Evolutionary conservation across 495 filamentous ascomycete genomes (phyloP).

Genomic region (Xylona heveae): DNA sequence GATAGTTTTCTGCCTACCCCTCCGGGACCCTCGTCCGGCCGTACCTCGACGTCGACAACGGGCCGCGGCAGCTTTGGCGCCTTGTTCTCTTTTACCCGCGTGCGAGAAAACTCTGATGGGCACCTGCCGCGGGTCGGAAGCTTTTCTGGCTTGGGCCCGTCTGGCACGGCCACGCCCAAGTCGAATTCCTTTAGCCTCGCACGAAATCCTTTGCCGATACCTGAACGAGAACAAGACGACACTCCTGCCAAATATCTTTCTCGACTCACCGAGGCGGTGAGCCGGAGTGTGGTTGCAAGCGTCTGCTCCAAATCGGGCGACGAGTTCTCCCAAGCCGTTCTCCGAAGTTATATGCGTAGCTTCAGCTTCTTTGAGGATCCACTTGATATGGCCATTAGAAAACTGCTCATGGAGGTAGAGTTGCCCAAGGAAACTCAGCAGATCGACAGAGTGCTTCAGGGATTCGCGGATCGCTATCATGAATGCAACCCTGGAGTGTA

Average conservation of each 20-base stretch:
- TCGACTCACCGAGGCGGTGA: conserved; percentile 57
- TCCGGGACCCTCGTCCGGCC: conserved; percentile 32
- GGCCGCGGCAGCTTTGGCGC: conserved; percentile 82
- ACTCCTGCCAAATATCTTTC: conserved; percentile 76
- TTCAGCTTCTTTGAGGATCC: conserved; percentile 92
- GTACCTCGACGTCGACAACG: conserved; percentile 62
- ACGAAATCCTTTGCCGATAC: conserved; percentile 35
- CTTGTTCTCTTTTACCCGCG: conserved; percentile 52
- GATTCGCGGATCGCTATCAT: conserved; percentile 90
- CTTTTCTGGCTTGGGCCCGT: conserved; percentile 40
- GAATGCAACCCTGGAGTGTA: conserved; percentile 98
- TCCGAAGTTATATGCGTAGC: conserved; percentile 85
- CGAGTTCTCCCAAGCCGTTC: conserved; percentile 55
- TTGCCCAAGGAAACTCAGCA: conserved; percentile 95
- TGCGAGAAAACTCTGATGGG: conserved; percentile 59
- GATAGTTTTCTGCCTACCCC: conserved; percentile 35
- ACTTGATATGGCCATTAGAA: conserved; percentile 91
- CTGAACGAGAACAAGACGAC: conserved; percentile 68
- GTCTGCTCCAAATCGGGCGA: conserved; percentile 68
- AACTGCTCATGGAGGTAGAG: conserved; percentile 91
- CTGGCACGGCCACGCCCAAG: conserved; percentile 42
- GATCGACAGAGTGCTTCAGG: conserved; percentile 82
- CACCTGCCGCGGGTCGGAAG: conserved; percentile 35
- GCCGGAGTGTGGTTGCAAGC: conserved; percentile 57
- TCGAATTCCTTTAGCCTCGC: conserved; percentile 47